Base-by-base conservation (phyloP, 78 protist species). In the Speleostelium caveatum region DNA sequence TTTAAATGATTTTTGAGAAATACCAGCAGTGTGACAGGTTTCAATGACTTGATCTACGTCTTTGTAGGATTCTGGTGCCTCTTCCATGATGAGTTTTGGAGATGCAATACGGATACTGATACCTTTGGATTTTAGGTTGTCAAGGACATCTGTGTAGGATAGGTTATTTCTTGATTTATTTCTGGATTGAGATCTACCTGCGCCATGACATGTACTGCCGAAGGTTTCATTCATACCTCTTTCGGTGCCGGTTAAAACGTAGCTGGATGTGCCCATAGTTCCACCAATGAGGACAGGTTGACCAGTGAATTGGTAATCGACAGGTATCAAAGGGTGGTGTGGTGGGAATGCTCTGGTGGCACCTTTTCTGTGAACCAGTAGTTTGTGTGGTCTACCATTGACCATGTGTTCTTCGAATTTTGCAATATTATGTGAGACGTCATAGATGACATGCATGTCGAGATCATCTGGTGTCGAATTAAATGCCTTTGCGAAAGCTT, bases 211-310 rank as follows among this genome's bases (percentile, higher is more conserved):
- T 1, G 99, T 98, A 35, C 86, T 51, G 6, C 98, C 99, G 62
- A 94, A 97, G 3, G 99, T 95, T 14, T 96, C 91, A 8, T 10
- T 21, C 96, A 97, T 96, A 22, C 98, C 95, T 10, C 45, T 19
- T 32, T 97, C 95, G 10, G 98, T 98, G 42, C 99, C 99, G 1
- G 95, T 95, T 21, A 98, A 95, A 10, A 98, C 96, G 62, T 96
- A 98, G 59, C 93, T 68, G 78, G 77, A 66, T 0, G 99, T 97
- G 30, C 99, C 98, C 99, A 97, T 98, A 22, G 98, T 92, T 32
- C 99, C 99, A 51, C 99, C 99, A 28, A 98, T 90, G 24, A 98
- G 85, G 21, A 98, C 98, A 0, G 99, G 99, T 86, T 98, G 99
- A 16, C 97, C 97, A 21, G 61, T 67, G 75, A 74, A 49, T 33